Evolutionary conservation across 257 asterid species (phyloP), one percentile per base, ranked within the genome.

Genomic region (Solanum etuberosum): DNA sequence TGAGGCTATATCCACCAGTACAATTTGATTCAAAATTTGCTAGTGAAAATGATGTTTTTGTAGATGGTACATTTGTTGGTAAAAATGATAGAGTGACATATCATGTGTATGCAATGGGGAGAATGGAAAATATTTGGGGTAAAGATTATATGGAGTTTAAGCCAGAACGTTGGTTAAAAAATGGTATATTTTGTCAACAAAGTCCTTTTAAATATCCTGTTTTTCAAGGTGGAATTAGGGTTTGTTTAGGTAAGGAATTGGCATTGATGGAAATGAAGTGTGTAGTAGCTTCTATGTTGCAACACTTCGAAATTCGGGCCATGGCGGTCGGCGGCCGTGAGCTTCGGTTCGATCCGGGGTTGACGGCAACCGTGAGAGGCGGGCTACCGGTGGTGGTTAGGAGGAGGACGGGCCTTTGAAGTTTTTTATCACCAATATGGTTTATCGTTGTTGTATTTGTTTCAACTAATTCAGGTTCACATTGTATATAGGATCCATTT

Each of bases 271-370:
- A 94, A 92, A 71, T 95, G 7, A 94, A 95, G 80, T 86, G 90
- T 46, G 96, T 96, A 3, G 95, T 94, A 0, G 37, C 92, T 27
- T 89, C 94, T 2, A 23, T 94, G 6, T 61, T 96, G 67, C 88
- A 92, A 16, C 85, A 86, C 23, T 96, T 96, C 16, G 92, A 87
- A 11, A 11, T 95, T 34, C 11, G 31, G 81, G 43, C 78, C 88
- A 13, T 89, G 86, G 5, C 48, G 37, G 3, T 35, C 46, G 21
- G 73, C 14, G 0, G 84, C n/a, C n/a, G n/a, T 25, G 65, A 78
- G 5, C 94, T 93, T 5, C 85, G 87, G 2, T 95, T 95, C 87
- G 93, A 96, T 4, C 98, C 98, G 0, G 98, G 98, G 67, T 90
- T 95, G 2, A 94, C 98, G 0, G 94, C 98, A 25, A 93, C 96